Base-by-base conservation (phyloP, 371 early-diverging fungal species). In the Dinochytrium kinnereticum region DNA sequence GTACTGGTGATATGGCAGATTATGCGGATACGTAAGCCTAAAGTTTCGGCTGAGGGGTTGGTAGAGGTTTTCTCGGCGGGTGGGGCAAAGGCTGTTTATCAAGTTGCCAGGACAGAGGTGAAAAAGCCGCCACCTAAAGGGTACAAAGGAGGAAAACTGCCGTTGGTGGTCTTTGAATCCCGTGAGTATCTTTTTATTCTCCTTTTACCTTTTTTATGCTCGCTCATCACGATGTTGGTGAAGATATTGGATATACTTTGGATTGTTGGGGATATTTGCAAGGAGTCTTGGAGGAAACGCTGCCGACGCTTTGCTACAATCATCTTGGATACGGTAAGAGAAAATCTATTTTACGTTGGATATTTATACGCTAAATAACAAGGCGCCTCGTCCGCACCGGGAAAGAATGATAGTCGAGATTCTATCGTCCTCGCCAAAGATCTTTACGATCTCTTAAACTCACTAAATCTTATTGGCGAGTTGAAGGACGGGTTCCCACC, bases 241-340 rank as follows among this genome's bases (percentile, higher is more conserved):
- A 31, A 64, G 64, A 64, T 13, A 36, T 64, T 31, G 64, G 64
- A 31, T 38, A 36, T 17, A 3, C 64, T 3, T 28, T 64, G 19
- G 31, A 64, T 31, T 64, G 36, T 31, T 64, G 64, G 64, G 33
- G 36, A 17, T 64, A 64, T 64, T 3, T 38, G 19, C 64, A 64
- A 28, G 7, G 7, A 17, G 10, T 7, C 24, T 24, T 64, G 5
- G 64, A 64, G 17, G 34, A 38, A 5, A 31, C 13, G 21, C 28
- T 64, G 5, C 10, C 36, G 7, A 30, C 64, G 2, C 5, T 64
- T 15, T 13, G 31, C 19, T 64, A 64, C 34, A 64, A 64, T 34
- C 64, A 64, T 64, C 64, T 64, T 13, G 64, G 64, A 26, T 64
- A 64, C 24, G 64, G 64, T 64, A 64, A 31, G 7, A 7, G 7